These are phyloP conservation scores for Helotiales sp. DNA, from an alignment of 2,329 filamentous ascomycete genomes.

Conservation along the genomic window DNA sequence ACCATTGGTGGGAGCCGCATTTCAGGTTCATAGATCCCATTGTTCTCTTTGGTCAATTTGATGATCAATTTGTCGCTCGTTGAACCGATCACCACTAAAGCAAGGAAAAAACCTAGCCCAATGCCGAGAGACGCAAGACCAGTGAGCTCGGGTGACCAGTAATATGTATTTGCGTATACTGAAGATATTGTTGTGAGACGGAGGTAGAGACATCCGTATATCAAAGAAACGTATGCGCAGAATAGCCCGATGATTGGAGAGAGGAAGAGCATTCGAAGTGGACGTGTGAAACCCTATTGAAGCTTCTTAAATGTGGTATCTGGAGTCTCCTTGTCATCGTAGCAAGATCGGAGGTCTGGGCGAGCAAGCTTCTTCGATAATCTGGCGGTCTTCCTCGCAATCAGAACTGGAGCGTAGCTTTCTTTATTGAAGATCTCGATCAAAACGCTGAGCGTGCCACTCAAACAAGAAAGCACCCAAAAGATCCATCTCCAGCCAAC, in stretches of 20 bases:
- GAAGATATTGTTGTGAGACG: slow-evolving; percentile 51
- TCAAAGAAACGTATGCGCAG: slow-evolving; percentile 47
- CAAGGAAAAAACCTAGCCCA: slow-evolving; percentile 40
- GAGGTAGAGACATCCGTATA: slow-evolving; percentile 53
- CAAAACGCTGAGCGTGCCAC: slow-evolving; percentile 31
- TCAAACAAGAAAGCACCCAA: slow-evolving; percentile 49
- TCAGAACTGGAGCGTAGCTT: slow-evolving; percentile 49
- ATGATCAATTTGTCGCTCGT: slow-evolving; percentile 46
- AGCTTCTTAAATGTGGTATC: not conserved
- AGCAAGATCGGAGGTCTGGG: slow-evolving; percentile 43
- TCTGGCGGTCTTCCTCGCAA: slow-evolving; percentile 42
- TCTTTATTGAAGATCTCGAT: slow-evolving; percentile 44
- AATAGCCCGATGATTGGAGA: slow-evolving; percentile 42
- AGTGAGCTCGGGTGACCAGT: slow-evolving; percentile 40
- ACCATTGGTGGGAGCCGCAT: slow-evolving; percentile 44
- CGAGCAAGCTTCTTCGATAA: slow-evolving; percentile 44
- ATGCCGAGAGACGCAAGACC: slow-evolving; percentile 45
- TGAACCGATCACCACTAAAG: slow-evolving; percentile 41
- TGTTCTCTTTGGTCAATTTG: slow-evolving; percentile 43
- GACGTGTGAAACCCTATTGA: slow-evolving; percentile 39
- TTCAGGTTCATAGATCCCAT: slow-evolving; percentile 36
- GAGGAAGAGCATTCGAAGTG: slow-evolving; percentile 41
- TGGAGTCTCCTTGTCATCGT: slow-evolving; percentile 32
- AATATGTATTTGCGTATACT: slow-evolving; percentile 46
- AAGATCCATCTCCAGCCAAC: slow-evolving; percentile 46